Evolutionary conservation across 352 stramenopile genomes (phyloP).

Genomic region (Phytophthora sp.): DNA sequence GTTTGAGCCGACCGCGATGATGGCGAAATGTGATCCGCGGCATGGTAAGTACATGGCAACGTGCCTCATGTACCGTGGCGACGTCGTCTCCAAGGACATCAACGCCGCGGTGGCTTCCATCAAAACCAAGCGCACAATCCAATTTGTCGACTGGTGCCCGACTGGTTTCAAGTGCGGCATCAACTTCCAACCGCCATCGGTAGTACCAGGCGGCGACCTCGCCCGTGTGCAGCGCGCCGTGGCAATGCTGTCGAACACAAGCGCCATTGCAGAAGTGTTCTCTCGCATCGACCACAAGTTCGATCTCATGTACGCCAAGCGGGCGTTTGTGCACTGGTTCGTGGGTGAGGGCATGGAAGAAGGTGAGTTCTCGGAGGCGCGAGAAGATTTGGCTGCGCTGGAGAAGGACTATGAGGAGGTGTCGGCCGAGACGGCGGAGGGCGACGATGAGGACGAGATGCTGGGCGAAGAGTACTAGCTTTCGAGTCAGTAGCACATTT

Average conservation of each 20-base stretch:
- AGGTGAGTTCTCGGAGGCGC: slow-evolving; percentile 93
- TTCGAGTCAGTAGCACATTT: too few species aligned
- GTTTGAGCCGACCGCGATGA: slow-evolving; percentile 98
- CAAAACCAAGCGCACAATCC: slow-evolving; percentile 99
- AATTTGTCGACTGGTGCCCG: slow-evolving; percentile 99
- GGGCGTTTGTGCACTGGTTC: slow-evolving; percentile 99
- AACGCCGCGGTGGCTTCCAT: slow-evolving; percentile 97
- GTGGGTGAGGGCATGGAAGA: slow-evolving; percentile 99
- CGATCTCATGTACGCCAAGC: too few species aligned
- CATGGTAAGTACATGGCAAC: slow-evolving; percentile 99
- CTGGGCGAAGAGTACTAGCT: slow-evolving; percentile 2
- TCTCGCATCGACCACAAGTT: slow-evolving; percentile 99
- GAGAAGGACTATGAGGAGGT: too few species aligned
- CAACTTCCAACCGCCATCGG: slow-evolving; percentile 97
- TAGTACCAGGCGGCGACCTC: slow-evolving; percentile 96
- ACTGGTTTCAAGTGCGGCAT: slow-evolving; percentile 99
- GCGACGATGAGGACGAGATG: not conserved
- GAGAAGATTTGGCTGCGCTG: not conserved
- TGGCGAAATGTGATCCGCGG: slow-evolving; percentile 99
- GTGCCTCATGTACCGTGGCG: slow-evolving; percentile 98
- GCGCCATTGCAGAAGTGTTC: slow-evolving; percentile 97
- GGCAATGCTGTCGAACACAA: slow-evolving; percentile 99
- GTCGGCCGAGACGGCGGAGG: too few species aligned
- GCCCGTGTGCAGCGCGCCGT: slow-evolving; percentile 97
- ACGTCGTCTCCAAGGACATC: slow-evolving; percentile 94